A percentile compares a stretch with the other conserved stretches of the same genome.
These are phyloP conservation scores for Trichosanthes truncata DNA, from an alignment of 306 rosid species.

Conservation along the genomic window DNA sequence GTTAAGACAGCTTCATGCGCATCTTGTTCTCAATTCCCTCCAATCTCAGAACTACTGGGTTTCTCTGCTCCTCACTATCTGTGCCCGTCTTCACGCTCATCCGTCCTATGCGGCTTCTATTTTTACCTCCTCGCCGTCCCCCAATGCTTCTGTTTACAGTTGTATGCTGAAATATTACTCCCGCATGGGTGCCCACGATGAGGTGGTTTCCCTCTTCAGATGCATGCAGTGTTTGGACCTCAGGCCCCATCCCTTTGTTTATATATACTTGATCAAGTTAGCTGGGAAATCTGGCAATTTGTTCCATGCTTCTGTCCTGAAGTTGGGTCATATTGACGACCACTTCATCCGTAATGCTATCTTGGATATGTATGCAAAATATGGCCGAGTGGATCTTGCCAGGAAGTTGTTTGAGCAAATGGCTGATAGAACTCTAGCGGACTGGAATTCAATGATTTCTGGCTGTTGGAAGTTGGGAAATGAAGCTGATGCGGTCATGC, in stretches of 20 bases:
- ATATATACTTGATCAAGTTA: constrained; percentile 33
- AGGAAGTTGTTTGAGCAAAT: constrained; percentile 45
- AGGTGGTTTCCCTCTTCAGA: constrained; percentile 29
- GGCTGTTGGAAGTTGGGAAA: constrained; percentile 54
- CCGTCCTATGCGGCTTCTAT: constrained; percentile 29
- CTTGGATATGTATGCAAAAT: constrained; percentile 27
- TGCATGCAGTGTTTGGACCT: constrained; percentile 21
- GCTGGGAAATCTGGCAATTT: constrained; percentile 26
- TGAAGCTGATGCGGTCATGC: constrained; percentile 37
- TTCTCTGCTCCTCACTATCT: constrained; percentile 35
- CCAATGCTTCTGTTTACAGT: constrained; percentile 27
- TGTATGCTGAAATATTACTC: constrained; percentile 49
- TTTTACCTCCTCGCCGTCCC: constrained; percentile 27
- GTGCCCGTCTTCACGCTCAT: constrained; percentile 49
- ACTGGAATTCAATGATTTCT: constrained; percentile 57
- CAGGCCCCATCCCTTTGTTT: constrained; percentile 26
- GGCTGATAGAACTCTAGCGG: constrained; percentile 37
- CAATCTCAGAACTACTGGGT: constrained; percentile 42
- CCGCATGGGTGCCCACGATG: constrained; percentile 14
- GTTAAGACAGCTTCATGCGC: constrained; percentile 45
- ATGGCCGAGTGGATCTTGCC: constrained; percentile 32
- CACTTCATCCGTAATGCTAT: constrained; percentile 41
- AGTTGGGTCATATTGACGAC: constrained; percentile 32
- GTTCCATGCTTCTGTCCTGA: constrained; percentile 40
- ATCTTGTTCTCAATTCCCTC: constrained; percentile 29